These are phyloP conservation scores for Pseudognaphalium luteoalbum DNA, from an alignment of 129 eudicot species.

Conservation along the genomic window DNA sequence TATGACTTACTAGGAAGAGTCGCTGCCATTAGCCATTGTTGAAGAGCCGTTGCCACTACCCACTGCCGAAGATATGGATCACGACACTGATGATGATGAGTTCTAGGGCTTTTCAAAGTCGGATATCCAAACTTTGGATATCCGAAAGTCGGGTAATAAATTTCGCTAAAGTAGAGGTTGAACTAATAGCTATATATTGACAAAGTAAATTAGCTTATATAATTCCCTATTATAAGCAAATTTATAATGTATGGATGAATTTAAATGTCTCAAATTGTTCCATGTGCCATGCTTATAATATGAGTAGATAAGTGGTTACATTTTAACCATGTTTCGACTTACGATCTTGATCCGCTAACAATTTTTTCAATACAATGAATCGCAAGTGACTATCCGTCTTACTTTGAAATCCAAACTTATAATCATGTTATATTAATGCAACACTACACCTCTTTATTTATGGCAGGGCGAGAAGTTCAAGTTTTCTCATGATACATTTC, in stretches of 20 bases:
- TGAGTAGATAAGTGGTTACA: not conserved
- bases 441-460: conserved; percentile 16
- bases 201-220: not conserved
- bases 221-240: not conserved
- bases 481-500: conserved; percentile 80
- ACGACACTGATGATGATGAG: too few species aligned
- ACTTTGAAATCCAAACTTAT: conserved; percentile 9
- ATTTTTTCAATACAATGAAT: not conserved
- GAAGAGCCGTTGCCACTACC: too few species aligned
- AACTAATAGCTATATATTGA: not conserved
- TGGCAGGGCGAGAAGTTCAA: conserved; percentile 84
- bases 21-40: too few species aligned
- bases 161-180: not conserved
- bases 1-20: too few species aligned
- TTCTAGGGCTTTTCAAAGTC: too few species aligned
- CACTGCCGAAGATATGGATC: too few species aligned
- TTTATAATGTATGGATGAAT: not conserved
- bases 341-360: not conserved
- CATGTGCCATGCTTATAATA: not conserved
- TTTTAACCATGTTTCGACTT: not conserved
- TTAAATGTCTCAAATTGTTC: conserved; percentile 12
- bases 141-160: too few species aligned
- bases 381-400: not conserved
- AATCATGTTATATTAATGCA: not conserved
- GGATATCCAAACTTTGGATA: too few species aligned